These are phyloP conservation scores for Asterophora lycoperdoides DNA, from an alignment of 768 basidiomycete species.

Conservation along the genomic window DNA sequence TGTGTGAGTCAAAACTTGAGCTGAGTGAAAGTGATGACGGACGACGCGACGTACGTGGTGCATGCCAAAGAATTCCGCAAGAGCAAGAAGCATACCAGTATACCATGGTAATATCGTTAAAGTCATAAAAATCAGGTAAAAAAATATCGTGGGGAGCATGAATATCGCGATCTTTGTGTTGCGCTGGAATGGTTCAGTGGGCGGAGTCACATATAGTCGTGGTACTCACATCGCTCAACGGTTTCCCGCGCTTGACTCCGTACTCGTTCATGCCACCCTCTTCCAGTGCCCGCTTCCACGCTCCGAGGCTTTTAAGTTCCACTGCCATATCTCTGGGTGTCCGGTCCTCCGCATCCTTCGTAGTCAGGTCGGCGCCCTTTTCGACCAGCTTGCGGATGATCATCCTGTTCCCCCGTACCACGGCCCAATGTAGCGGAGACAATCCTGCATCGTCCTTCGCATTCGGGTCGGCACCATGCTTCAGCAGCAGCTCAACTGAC, in stretches of 20 bases:
- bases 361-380: slow-evolving; percentile 76
- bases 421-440: slow-evolving; percentile 94
- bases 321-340: slow-evolving; percentile 93
- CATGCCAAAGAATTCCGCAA: slow-evolving; percentile 88
- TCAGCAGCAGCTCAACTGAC: slow-evolving; percentile 85
- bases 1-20: slow-evolving; percentile 22
- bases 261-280: slow-evolving; percentile 83
- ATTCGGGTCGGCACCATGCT: slow-evolving; percentile 79
- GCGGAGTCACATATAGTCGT: not conserved
- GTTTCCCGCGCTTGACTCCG: slow-evolving; percentile 59
- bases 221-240: slow-evolving; percentile 60
- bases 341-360: slow-evolving; percentile 79
- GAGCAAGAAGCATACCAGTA: slow-evolving; percentile 75
- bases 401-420: slow-evolving; percentile 87
- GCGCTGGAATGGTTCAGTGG: slow-evolving; percentile 38
- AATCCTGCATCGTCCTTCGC: slow-evolving; percentile 78
- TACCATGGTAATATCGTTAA: slow-evolving; percentile 87
- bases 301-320: slow-evolving; percentile 85
- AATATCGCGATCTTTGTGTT: slow-evolving; percentile 83
- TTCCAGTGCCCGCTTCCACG: slow-evolving; percentile 85
- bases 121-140: slow-evolving; percentile 83
- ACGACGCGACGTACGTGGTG: slow-evolving; percentile 70
- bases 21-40: slow-evolving; percentile 6
- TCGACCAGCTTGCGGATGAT: slow-evolving; percentile 84
- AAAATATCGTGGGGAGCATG: slow-evolving; percentile 67